Percentiles rank a stretch among this genome's conserved stretches.
These are phyloP conservation scores for Lippia alba DNA, from an alignment of 305 asterid species.

Conservation along the genomic window DNA sequence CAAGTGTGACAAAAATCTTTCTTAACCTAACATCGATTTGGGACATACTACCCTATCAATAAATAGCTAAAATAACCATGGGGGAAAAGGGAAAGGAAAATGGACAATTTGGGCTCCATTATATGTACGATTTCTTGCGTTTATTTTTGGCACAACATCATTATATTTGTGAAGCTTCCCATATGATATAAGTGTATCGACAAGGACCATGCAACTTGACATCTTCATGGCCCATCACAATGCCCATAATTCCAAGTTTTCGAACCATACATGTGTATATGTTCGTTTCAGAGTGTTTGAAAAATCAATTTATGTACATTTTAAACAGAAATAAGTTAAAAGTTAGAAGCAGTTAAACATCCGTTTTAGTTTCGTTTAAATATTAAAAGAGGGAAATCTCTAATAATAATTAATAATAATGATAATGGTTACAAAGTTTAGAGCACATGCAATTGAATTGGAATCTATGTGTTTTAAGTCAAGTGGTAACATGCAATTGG, in stretches of 20 bases:
- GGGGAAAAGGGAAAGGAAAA: not conserved
- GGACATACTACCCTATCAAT: not conserved
- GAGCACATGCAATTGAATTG: slow-evolving; percentile 45
- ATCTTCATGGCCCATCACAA: too few relatives aligned
- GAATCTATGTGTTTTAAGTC: slow-evolving; percentile 19
- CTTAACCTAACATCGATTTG: not conserved
- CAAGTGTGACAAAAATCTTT: not conserved
- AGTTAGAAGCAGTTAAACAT: too few relatives aligned
- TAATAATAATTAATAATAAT: not conserved
- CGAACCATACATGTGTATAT: too few relatives aligned
- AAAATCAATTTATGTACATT: too few relatives aligned
- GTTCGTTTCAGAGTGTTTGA: too few relatives aligned
- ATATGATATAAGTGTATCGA: not conserved
- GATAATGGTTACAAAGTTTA: not conserved
- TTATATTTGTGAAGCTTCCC: not conserved
- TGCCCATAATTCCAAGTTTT: not conserved
- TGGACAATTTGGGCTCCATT: slow-evolving; percentile 1
- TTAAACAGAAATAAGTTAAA: too few relatives aligned
- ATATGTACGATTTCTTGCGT: not conserved
- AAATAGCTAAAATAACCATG: not conserved
- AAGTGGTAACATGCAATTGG: slow-evolving; percentile 34
- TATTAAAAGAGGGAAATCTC: not conserved
- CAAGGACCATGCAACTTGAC: not conserved
- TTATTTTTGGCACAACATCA: not conserved
- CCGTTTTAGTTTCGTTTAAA: too few relatives aligned